phyloP scores from a whole-genome alignment of 2,329 filamentous ascomycete species.

The Rachicladosporium sp. region DNA sequence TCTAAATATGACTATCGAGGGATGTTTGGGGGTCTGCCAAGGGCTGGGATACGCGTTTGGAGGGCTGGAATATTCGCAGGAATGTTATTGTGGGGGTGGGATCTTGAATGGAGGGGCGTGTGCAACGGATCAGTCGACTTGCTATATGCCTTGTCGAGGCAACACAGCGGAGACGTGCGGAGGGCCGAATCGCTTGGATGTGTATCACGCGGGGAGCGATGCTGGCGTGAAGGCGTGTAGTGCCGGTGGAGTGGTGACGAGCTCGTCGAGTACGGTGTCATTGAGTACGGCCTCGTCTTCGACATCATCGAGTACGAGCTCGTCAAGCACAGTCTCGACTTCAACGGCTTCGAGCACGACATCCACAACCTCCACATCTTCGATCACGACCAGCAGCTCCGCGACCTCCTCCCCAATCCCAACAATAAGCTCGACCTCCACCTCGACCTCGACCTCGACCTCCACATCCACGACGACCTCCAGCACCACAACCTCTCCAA shows the following conservation, averaged over 20 bases:
- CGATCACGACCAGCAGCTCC: constrained; percentile 4
- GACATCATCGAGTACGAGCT: constrained; percentile 4
- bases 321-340: constrained; percentile 8
- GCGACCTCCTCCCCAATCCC: neutral
- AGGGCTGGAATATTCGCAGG: constrained; percentile 4
- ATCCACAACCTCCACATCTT: constrained; percentile 6
- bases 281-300: neutral
- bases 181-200: constrained; percentile 4
- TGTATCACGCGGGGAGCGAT: constrained; percentile 7
- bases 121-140: constrained; percentile 2
- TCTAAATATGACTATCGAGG: constrained; percentile 8
- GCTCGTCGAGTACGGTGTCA: neutral
- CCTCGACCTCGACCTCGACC: neutral
- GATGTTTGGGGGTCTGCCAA: constrained; percentile 1
- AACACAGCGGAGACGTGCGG: constrained; percentile 3
- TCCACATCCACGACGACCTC: neutral
- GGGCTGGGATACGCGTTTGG: constrained; percentile 1
- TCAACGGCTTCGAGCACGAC: constrained; percentile 9
- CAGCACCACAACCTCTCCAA: constrained; percentile 2
- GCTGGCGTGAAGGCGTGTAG: constrained; percentile 3
- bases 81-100: constrained; percentile 4
- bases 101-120: constrained; percentile 1
- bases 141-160: constrained; percentile 5
- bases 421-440: neutral
- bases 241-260: neutral